Evolutionary conservation across 805 yeast species (phyloP).

Genomic region (Pichia thaimueangensis): DNA sequence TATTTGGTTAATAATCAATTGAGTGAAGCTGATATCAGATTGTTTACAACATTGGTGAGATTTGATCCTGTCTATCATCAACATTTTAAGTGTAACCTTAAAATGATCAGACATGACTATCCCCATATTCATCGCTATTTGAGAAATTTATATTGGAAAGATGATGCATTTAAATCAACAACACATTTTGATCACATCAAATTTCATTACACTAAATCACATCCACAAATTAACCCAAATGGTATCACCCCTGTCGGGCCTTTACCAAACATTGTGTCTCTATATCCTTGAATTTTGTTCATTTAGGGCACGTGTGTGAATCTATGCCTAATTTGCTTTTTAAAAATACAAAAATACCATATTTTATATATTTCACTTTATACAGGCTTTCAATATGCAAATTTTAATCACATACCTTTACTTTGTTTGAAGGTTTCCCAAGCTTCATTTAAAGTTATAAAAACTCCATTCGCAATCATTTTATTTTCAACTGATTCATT

Average conservation of each 20-base stretch:
- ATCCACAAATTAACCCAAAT: slow-evolving; percentile 69
- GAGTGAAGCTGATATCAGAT: slow-evolving; percentile 88
- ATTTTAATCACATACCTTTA: slow-evolving; percentile 1
- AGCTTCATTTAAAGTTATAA: slow-evolving; percentile 74
- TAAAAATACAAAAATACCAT: too few relatives aligned
- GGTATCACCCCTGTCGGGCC: slow-evolving; percentile 90
- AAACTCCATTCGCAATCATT: slow-evolving; percentile 82
- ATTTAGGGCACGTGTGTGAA: too few relatives aligned
- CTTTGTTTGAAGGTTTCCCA: slow-evolving; percentile 72
- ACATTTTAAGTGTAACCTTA: slow-evolving; percentile 89
- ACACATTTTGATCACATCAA: slow-evolving; percentile 89
- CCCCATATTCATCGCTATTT: slow-evolving; percentile 79
- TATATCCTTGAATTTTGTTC: slow-evolving; percentile 19
- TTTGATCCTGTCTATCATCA: slow-evolving; percentile 93
- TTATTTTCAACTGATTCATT: slow-evolving; percentile 59
- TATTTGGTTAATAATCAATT: slow-evolving; percentile 57
- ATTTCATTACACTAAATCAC: slow-evolving; percentile 84
- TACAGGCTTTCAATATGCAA: too few relatives aligned
- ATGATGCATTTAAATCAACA: slow-evolving; percentile 61
- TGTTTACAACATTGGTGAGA: slow-evolving; percentile 80
- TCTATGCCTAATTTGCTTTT: too few relatives aligned
- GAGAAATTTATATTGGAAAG: slow-evolving; percentile 74
- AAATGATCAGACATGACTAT: slow-evolving; percentile 70
- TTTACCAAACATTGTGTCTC: slow-evolving; percentile 60
- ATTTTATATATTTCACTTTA: too few relatives aligned